These are phyloP conservation scores for Pichia cactophila DNA, from an alignment of 1,139 yeast genomes.

Conservation along the genomic window DNA sequence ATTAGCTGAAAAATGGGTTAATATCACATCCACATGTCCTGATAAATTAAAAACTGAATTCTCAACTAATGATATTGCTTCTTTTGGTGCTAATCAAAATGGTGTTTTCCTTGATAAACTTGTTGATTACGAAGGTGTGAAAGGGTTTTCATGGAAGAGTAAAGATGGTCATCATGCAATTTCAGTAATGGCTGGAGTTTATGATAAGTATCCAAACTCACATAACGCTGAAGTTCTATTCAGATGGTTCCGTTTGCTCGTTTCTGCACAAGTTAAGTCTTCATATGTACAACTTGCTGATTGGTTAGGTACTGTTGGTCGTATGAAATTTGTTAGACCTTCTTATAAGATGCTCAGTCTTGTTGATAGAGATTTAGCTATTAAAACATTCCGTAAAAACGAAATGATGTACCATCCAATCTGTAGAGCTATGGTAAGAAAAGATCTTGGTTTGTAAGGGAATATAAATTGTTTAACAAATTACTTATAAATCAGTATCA, in stretches of 20 bases:
- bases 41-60: conserved; percentile 25
- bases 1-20: conserved; percentile 61
- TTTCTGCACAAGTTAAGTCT: conserved; percentile 39
- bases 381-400: conserved; percentile 52
- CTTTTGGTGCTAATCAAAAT: conserved; percentile 66
- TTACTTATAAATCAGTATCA: neutral
- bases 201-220: conserved; percentile 40
- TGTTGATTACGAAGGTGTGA: conserved; percentile 34
- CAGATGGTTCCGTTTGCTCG: conserved; percentile 64
- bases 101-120: conserved; percentile 72
- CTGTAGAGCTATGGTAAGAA: conserved; percentile 68
- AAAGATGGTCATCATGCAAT: conserved; percentile 32
- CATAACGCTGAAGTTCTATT: conserved; percentile 75
- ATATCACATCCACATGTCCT: conserved; percentile 27
- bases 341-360: conserved; percentile 59
- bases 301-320: conserved; percentile 87
- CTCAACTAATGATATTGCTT: conserved; percentile 37
- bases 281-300: conserved; percentile 52
- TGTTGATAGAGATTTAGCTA: conserved; percentile 61
- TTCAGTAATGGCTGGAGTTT: conserved; percentile 37
- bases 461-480: no score
- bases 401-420: conserved; percentile 74
- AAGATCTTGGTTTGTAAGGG: conserved; percentile 37
- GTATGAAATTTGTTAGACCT: conserved; percentile 93
- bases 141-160: conserved; percentile 30